Evolutionary conservation across 805 yeast species (phyloP), one percentile per base, ranked within the genome.

Genomic region (Candida palmyrensis): DNA sequence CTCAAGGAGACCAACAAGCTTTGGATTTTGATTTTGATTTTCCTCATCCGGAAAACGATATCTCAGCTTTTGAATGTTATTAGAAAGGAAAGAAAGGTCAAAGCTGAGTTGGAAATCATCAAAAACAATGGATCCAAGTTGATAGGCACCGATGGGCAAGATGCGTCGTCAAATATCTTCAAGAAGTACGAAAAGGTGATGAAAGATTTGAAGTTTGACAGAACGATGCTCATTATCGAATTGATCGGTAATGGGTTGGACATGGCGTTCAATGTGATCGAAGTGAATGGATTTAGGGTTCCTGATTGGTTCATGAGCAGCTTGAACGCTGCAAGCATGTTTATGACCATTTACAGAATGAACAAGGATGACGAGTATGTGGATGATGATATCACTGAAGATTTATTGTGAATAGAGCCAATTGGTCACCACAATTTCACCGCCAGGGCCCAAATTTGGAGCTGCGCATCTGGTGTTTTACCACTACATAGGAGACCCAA

Each of bases 301-400:
- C 70, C 71, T 3, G 60, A 56, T 24, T 64, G 70, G 69, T 47
- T 63, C 30, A 62, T 66, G 70, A 56, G 51, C 37, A 37, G 47
- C 7, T 55, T 66, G 48, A 66, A 64, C 39, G 47, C 58, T 32
- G 57, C 68, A 13, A 61, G 68, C 40, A 66, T 66, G 71, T 53
- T 49, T 34, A 66, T 66, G 72, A 62, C 71, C n/a, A 47, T 66
- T 29, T 66, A 66, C 56, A 62, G 72, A 52, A 66, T 66, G 72
- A 66, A 66, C 48, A 66, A 66, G 46, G 71, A 66, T 39, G 71
- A 65, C 38, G 72, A 65, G 49, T 65, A 66, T 35, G 41, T 52
- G 15, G 71, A 66, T 42, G 72, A 64, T 40, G 68, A 63, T 35
- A 57, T 65, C 9, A 50, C 62, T 14, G 68, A 66, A 35, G 71